These are phyloP conservation scores for Narthecium ossifragum DNA, from an alignment of 106 monocot species.

Conservation along the genomic window DNA sequence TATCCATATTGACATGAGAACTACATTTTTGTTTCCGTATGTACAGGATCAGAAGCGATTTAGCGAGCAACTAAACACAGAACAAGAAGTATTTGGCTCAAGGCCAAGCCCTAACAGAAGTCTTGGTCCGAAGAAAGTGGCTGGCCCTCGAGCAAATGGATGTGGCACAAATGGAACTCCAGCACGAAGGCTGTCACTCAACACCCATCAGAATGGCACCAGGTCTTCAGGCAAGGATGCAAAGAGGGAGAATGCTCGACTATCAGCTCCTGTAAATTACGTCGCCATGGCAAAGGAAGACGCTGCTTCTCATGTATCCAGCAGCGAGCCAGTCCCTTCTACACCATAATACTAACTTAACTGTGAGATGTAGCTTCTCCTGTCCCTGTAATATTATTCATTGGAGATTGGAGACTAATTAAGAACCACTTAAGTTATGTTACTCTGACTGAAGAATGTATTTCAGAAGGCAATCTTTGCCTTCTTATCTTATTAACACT, in stretches of 20 bases:
- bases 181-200: slow-evolving; percentile 47
- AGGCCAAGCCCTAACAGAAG: slow-evolving; percentile 61
- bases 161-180: slow-evolving; percentile 44
- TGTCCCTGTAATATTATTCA: no score
- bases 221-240: slow-evolving; percentile 62
- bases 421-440: no score
- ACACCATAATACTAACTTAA: slow-evolving; percentile 36
- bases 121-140: slow-evolving; percentile 48
- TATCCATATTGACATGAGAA: no score
- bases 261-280: slow-evolving; percentile 65
- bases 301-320: slow-evolving; percentile 32
- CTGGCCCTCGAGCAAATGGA: slow-evolving; percentile 51
- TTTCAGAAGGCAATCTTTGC: no score
- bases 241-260: slow-evolving; percentile 38
- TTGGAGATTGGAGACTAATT: no score
- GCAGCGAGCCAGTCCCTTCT: slow-evolving; percentile 22
- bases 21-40: no score
- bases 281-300: slow-evolving; percentile 54
- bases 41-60: slow-evolving; percentile 86
- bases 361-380: no score
- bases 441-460: no score
- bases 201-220: slow-evolving; percentile 21
- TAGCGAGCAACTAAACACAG: slow-evolving; percentile 58
- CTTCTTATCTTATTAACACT: no score
- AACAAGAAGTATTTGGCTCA: slow-evolving; percentile 74